phyloP scores from a whole-genome alignment of 305 asterid genomes.

The Solanum hybrid region DNA sequence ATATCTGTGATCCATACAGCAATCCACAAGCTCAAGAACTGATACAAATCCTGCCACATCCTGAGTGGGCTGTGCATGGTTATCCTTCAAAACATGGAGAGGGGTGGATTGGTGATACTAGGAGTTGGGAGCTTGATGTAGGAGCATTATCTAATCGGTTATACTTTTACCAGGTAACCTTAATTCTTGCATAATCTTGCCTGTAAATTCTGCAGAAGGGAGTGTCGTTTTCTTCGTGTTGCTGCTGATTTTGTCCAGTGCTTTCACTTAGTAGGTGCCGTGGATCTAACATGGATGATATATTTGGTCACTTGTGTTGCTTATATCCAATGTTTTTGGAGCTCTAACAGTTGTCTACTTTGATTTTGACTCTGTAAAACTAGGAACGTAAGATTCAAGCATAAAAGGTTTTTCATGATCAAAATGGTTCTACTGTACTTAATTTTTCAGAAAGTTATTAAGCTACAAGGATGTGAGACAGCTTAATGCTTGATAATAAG shows the following conservation, averaged over 20 bases:
- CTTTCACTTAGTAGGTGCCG: not conserved
- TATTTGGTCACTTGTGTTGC: not conserved
- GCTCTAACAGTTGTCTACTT: not conserved
- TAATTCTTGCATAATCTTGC: not conserved
- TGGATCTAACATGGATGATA: not conserved
- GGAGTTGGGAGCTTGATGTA: conserved; percentile 71
- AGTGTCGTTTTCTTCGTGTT: not conserved
- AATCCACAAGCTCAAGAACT: conserved; percentile 85
- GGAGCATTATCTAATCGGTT: conserved; percentile 60
- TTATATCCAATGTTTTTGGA: not conserved
- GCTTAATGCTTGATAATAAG: not conserved
- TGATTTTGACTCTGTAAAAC: not conserved
- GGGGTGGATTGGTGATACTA: conserved; percentile 66
- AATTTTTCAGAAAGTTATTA: not conserved
- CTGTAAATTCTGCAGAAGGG: not conserved
- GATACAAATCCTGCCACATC: conserved; percentile 73
- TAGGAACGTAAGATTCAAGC: not conserved
- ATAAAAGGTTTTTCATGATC: not conserved
- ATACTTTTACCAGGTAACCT: conserved; percentile 67
- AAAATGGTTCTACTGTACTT: not conserved
- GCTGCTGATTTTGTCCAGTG: not conserved
- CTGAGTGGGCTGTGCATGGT: conserved; percentile 79
- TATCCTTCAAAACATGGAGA: conserved; percentile 68
- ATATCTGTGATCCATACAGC: conserved; percentile 77
- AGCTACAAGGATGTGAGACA: not conserved